phyloP scores from a whole-genome alignment of 805 yeast genomes.

The Metschnikowia gruessii region DNA sequence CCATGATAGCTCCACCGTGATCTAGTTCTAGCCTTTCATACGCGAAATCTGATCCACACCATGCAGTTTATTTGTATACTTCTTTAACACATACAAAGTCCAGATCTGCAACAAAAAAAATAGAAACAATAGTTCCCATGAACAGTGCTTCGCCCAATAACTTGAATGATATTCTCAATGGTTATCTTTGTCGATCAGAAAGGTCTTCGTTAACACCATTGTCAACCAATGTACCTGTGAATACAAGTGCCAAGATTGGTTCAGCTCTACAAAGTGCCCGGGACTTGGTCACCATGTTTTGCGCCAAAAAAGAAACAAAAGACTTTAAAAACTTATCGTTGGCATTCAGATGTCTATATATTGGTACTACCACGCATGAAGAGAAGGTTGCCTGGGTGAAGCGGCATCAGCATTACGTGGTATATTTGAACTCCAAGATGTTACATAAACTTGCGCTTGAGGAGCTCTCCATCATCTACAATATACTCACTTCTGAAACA shows the following conservation, averaged over 20 bases:
- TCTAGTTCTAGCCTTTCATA: neutral
- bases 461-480: slow-evolving; percentile 15
- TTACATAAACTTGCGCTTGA: slow-evolving; percentile 9
- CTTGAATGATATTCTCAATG: neutral
- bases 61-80: slow-evolving; percentile 16
- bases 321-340: slow-evolving; percentile 4
- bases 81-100: neutral
- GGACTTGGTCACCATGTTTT: slow-evolving; percentile 7
- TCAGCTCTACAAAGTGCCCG: slow-evolving; percentile 4
- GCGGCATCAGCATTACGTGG: slow-evolving; percentile 16
- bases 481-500: slow-evolving; percentile 8
- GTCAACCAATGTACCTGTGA: slow-evolving; percentile 2
- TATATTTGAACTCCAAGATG: slow-evolving; percentile 10
- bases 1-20: neutral
- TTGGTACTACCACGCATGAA: neutral
- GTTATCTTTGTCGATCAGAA: neutral
- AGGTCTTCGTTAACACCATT: slow-evolving; percentile 1
- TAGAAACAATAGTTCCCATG: neutral
- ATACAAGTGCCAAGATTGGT: neutral
- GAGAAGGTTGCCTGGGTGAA: slow-evolving; percentile 6
- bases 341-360: slow-evolving; percentile 16
- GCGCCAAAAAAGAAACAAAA: slow-evolving; percentile 3
- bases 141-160: neutral
- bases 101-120: neutral
- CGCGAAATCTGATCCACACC: neutral